phyloP scores from a whole-genome alignment of 768 basidiomycete species.

The Kwoniella sp. region DNA sequence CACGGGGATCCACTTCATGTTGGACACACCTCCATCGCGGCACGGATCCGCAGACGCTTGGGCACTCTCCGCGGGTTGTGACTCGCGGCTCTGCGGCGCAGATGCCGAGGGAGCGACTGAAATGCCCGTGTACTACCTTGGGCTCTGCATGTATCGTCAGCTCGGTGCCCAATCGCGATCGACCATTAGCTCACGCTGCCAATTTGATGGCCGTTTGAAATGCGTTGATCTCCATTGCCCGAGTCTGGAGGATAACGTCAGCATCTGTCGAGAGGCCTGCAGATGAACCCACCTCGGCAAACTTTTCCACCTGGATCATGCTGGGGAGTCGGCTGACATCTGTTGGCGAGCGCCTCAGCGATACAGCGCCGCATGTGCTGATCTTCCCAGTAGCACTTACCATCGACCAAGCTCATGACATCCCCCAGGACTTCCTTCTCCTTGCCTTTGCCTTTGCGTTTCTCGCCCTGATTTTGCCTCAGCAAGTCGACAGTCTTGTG shows the following conservation, averaged over 20 bases:
- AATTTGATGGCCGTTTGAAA: conserved; percentile 83
- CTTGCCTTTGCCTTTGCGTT: conserved; percentile 28
- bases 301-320: conserved; percentile 79
- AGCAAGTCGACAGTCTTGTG: conserved; percentile 27
- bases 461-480: conserved; percentile 12
- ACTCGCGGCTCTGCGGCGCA: conserved; percentile 86
- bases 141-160: conserved; percentile 53
- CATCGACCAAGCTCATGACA: conserved; percentile 14
- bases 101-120: conserved; percentile 86
- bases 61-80: conserved; percentile 92
- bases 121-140: conserved; percentile 76
- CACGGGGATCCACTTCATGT: no score
- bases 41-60: conserved; percentile 71
- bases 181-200: conserved; percentile 57
- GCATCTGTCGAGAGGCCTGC: background rate
- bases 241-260: conserved; percentile 56
- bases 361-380: background rate
- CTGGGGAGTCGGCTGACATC: conserved; percentile 63
- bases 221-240: conserved; percentile 81
- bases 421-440: conserved; percentile 23
- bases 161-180: background rate
- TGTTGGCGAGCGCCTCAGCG: conserved; percentile 37
- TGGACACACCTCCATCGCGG: conserved; percentile 67
- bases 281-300: conserved; percentile 63
- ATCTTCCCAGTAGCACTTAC: conserved; percentile 14